Percentiles rank a stretch among this genome's conserved stretches.
These are phyloP conservation scores for Saccharomyces hybrid DNA, from an alignment of 1,139 yeast genomes.

Conservation along the genomic window DNA sequence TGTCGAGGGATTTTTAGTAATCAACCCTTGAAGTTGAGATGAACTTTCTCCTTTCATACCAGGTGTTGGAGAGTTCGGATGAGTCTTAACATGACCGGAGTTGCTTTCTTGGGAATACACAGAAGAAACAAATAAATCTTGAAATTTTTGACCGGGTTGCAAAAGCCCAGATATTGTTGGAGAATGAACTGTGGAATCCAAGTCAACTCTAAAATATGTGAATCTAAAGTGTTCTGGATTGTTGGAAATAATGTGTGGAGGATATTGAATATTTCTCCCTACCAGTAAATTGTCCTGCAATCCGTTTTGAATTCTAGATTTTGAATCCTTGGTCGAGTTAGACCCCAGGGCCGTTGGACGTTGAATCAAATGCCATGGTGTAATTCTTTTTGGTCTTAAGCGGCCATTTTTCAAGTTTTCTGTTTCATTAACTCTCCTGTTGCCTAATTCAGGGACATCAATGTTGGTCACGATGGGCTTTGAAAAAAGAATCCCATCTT, in stretches of 20 bases:
- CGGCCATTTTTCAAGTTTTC: constrained; percentile 51
- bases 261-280: constrained; percentile 32
- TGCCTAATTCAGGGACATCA: constrained; percentile 36
- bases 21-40: background rate
- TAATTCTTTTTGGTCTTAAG: constrained; percentile 64
- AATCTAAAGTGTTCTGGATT: constrained; percentile 54
- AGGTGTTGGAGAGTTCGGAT: constrained; percentile 3
- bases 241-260: constrained; percentile 37
- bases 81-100: constrained; percentile 13
- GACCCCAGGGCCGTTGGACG: constrained; percentile 10
- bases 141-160: constrained; percentile 46
- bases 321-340: constrained; percentile 9
- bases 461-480: constrained; percentile 37
- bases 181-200: constrained; percentile 82
- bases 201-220: constrained; percentile 86
- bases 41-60: background rate
- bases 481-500: constrained; percentile 33
- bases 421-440: constrained; percentile 55
- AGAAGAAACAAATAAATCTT: constrained; percentile 41
- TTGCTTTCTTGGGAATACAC: constrained; percentile 28
- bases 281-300: constrained; percentile 26
- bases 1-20: constrained; percentile 4
- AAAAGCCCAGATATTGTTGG: constrained; percentile 80
- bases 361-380: constrained; percentile 61
- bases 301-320: constrained; percentile 9